Evolutionary conservation across 305 asterid species (phyloP).

Genomic region (Plantago coronopus): DNA sequence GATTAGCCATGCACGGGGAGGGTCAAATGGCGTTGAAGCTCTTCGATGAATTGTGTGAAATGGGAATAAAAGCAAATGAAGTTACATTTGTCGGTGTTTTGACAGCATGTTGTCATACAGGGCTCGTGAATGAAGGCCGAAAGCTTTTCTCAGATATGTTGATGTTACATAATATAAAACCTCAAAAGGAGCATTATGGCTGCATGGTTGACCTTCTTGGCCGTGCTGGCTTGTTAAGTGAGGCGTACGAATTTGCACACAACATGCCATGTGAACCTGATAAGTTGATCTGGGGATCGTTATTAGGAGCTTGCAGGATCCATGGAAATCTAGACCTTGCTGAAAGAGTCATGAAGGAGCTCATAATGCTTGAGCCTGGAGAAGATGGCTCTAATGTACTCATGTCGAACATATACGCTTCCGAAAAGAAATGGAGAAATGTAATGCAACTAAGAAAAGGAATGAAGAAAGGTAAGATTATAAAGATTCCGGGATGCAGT

Average conservation of each 20-base stretch:
- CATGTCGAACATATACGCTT: constrained; percentile 61
- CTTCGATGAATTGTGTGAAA: constrained; percentile 49
- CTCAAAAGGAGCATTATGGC: constrained; percentile 66
- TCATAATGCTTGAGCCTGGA: constrained; percentile 61
- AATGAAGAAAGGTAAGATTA: constrained; percentile 45
- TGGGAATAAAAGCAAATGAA: constrained; percentile 46
- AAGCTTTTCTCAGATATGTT: constrained; percentile 41
- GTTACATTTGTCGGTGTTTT: constrained; percentile 59
- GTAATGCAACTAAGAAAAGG: constrained; percentile 46
- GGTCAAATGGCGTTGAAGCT: constrained; percentile 42
- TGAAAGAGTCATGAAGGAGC: constrained; percentile 40
- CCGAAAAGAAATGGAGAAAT: constrained; percentile 53
- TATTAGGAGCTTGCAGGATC: constrained; percentile 54
- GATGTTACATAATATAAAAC: constrained; percentile 31
- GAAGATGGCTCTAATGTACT: constrained; percentile 68
- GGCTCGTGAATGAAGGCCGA: constrained; percentile 57
- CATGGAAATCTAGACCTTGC: constrained; percentile 59
- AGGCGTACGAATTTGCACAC: constrained; percentile 43
- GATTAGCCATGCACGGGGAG: constrained; percentile 58
- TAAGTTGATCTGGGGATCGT: constrained; percentile 68
- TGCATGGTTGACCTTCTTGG: constrained; percentile 74
- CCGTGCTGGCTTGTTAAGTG: constrained; percentile 58
- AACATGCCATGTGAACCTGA: constrained; percentile 62
- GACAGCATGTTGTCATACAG: constrained; percentile 63
- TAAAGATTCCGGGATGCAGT: constrained; percentile 59